Evolutionary conservation across 768 basidiomycete genomes (phyloP), one percentile per base, ranked within the genome.

Genomic region (Crucibulum laeve): DNA sequence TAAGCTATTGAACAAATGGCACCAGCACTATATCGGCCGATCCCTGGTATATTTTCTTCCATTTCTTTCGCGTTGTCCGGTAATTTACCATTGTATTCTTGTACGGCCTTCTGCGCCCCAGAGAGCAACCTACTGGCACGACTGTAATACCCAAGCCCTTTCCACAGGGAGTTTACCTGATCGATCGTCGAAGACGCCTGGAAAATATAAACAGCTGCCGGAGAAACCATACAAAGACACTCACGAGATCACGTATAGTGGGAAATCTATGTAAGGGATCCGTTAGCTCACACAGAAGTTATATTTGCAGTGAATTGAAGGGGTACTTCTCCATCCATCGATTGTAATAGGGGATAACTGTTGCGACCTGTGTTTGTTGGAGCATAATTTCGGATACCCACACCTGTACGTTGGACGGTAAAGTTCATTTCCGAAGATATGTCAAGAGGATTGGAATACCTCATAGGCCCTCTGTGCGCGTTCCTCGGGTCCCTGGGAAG

Each of bases 351-450:
- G 88, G 88, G 53, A 94, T 91, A n/a, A 95, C 92, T 1, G 91
- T 92, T 4, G 65, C 74, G 25, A 96, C 93, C 60, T 95, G 92
- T 0, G 94, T 97, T 63, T 98, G 94, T 62, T 98, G 94, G 2
- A 94, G 73, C 94, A 96, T 96, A 45, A 96, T 84, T 65, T 97
- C 91, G 11, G 84, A 89, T 18, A 92, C 74, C 87, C 89, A 91
- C 19, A 91, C 87, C 88, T 88, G 52, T 13, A 22, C 19, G 18
- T 38, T n/a, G n/a, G n/a, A n/a, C 23, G 40, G 26, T 42, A 46
- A 34, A 42, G 33, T 28, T 34, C 22, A 37, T 40, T 39, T 18
- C 25, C 34, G 7, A 7, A 8, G 10, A 36, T 10, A 36, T 8
- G 8, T 17, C 10, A 36, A 19, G 6, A 6, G 35, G 18, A 6